These are phyloP conservation scores for Echites panduratus DNA, from an alignment of 257 asterid species.

Conservation along the genomic window DNA sequence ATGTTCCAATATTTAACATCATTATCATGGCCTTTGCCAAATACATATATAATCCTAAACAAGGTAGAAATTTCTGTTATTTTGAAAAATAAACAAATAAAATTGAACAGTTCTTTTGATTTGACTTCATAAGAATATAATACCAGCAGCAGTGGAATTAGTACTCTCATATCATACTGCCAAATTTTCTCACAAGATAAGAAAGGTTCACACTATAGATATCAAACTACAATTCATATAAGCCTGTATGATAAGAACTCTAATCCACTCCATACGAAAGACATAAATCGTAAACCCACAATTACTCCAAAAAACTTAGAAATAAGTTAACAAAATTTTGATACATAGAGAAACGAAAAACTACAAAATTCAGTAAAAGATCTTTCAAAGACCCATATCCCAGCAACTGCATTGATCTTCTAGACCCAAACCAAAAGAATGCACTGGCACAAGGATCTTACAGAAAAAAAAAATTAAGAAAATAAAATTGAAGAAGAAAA, in stretches of 20 bases:
- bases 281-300: background rate
- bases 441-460: background rate
- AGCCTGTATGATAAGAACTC: too few species aligned
- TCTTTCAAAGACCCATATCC: conserved; percentile 13
- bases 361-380: background rate
- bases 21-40: background rate
- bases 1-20: background rate
- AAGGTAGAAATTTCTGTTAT: background rate
- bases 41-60: background rate
- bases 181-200: background rate
- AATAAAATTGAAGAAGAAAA: background rate
- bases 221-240: too few species aligned
- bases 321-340: background rate
- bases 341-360: background rate
- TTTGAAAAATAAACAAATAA: background rate
- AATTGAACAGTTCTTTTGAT: too few species aligned
- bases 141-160: background rate
- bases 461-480: background rate
- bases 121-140: background rate
- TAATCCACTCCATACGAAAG: too few species aligned
- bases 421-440: conserved; percentile 3
- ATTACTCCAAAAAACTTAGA: background rate
- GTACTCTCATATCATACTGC: background rate
- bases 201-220: background rate
- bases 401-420: conserved; percentile 20